Evolutionary conservation across 345 rosid species (phyloP), one percentile per base, ranked within the genome.

Genomic region (Acer yangbiense): DNA sequence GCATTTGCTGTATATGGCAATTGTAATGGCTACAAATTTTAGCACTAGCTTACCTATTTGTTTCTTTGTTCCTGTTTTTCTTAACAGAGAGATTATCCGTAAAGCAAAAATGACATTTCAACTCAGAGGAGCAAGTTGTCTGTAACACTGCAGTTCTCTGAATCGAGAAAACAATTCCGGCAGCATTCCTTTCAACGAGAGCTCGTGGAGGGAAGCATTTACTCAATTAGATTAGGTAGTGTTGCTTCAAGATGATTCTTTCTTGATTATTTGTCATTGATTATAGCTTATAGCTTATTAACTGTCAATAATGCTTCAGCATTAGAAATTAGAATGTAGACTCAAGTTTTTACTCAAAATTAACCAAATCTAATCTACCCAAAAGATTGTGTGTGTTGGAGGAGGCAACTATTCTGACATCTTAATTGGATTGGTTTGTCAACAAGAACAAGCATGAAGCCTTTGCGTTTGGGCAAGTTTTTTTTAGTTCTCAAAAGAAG

Each of bases 61-160:
- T 57, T 39, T 55, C 2, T 43, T 3, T 44, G n/a, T 57, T 39
- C 46, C 2, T 27, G 35, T 29, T 29, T 29, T 29, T 29, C 3
- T 29, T 29, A 9, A 65, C 85, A 87, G 90, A 88, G 87, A 87
- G 91, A 73, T 71, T 90, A 65, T 88, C 90, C 1, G 41, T 87
- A 35, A 90, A 88, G 83, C 86, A 82, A 68, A 65, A 8, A 21
- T 86, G 80, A 85, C 65, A 52, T 63, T 68, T 16, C 6, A 4
- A 3, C 11, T 2, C 10, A 14, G 43, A 67, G 14, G 68, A 41
- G 43, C 52, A 21, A n/a, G 39, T 57, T 35, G 18, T 58, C 66
- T 7, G 18, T 20, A n/a, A 41, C 17, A 55, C 65, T n/a, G 25
- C 14, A 52, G 13, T 71, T 71, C 57, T 48, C 46, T 18, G 46